Evolutionary conservation across 768 basidiomycete genomes (phyloP).

Genomic region (Leccinum variicolor): DNA sequence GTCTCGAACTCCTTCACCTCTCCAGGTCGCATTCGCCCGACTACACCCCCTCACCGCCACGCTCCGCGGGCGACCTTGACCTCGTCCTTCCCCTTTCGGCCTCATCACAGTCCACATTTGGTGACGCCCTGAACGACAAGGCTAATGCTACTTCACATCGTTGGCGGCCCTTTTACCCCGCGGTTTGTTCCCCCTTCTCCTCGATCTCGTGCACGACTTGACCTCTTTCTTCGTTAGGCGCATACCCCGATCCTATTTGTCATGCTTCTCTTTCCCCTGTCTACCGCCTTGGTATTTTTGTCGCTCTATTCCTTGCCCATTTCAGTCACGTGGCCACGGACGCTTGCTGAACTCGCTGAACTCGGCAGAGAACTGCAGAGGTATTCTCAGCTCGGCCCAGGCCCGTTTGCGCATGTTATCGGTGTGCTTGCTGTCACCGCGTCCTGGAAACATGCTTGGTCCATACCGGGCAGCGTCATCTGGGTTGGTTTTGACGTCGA

Average conservation of each 20-base stretch:
- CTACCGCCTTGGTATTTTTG: constrained; percentile 49
- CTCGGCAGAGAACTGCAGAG: constrained; percentile 73
- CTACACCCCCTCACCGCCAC: constrained; percentile 46
- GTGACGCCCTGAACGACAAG: constrained; percentile 42
- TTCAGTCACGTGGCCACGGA: constrained; percentile 72
- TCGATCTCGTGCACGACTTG: constrained; percentile 6
- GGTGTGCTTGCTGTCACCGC: constrained; percentile 80
- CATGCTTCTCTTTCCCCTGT: constrained; percentile 66
- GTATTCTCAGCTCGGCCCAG: constrained; percentile 69
- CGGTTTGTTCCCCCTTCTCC: constrained; percentile 29
- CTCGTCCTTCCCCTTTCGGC: constrained; percentile 55
- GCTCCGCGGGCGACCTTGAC: constrained; percentile 38
- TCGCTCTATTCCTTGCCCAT: constrained; percentile 59
- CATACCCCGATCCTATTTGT: constrained; percentile 67
- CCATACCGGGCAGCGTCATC: constrained; percentile 89
- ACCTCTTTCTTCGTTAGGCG: constrained; percentile 31
- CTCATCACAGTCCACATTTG: constrained; percentile 45
- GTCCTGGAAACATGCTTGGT: constrained; percentile 97
- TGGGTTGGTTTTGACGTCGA: constrained; percentile 53
- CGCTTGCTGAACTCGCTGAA: constrained; percentile 69
- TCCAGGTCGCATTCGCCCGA: constrained; percentile 37
- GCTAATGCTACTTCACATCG: constrained; percentile 24
- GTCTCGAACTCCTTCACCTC: constrained; percentile 52
- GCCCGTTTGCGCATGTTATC: constrained; percentile 71
- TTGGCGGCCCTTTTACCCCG: constrained; percentile 30